Evolutionary conservation across 306 rosid species (phyloP).

Genomic region (Corylus heterophylla): DNA sequence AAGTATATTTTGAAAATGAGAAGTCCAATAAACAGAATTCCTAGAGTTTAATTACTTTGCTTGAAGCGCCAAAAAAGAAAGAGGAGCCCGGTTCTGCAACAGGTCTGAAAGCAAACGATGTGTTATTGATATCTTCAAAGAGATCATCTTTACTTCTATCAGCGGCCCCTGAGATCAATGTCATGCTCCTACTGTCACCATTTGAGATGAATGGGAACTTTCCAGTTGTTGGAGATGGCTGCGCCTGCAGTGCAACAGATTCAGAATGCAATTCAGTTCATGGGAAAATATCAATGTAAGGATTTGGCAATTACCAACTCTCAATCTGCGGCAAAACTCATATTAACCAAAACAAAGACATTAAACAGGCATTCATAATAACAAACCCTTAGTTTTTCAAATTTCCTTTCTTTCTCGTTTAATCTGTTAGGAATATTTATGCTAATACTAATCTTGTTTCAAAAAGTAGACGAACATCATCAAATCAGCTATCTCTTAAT

Average conservation of each 20-base stretch:
- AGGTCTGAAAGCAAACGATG: constrained; percentile 80
- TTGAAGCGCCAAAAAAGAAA: constrained; percentile 54
- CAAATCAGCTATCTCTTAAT: background rate
- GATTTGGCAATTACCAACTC: background rate
- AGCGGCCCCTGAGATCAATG: constrained; percentile 42
- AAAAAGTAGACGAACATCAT: background rate
- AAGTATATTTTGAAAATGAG: background rate
- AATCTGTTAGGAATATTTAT: background rate
- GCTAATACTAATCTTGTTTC: background rate
- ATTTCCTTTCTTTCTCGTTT: background rate
- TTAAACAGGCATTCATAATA: background rate
- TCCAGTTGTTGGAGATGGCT: constrained; percentile 96
- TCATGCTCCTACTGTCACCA: constrained; percentile 35
- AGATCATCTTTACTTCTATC: constrained; percentile 42
- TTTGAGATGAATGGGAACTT: constrained; percentile 61
- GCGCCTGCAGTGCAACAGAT: constrained; percentile 68
- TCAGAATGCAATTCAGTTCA: constrained; percentile 33
- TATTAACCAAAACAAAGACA: background rate
- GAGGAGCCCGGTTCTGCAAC: constrained; percentile 52
- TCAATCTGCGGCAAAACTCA: background rate
- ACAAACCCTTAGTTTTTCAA: background rate
- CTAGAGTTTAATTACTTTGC: constrained; percentile 55
- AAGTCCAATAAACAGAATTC: background rate
- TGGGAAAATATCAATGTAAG: constrained; percentile 10
- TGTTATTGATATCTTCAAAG: constrained; percentile 45